phyloP scores from a whole-genome alignment of 495 filamentous ascomycete genomes.

The Lasiosphaeriaceae sp. region DNA sequence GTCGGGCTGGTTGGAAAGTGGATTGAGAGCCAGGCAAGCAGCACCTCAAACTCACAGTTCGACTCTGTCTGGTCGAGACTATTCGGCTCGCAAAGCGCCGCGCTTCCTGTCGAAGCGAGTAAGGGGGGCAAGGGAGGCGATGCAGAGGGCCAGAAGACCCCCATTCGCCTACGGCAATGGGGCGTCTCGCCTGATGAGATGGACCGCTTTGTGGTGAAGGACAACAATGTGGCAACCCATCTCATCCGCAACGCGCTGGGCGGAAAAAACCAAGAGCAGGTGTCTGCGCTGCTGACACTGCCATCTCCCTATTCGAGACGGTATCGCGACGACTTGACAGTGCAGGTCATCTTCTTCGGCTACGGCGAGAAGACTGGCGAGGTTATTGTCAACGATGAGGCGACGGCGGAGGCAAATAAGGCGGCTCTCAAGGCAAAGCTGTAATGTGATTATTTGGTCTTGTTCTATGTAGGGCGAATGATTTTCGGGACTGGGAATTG shows the following conservation, averaged over 20 bases:
- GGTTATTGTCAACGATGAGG: slow-evolving; percentile 80
- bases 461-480: no score
- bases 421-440: slow-evolving; percentile 35
- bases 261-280: slow-evolving; percentile 88
- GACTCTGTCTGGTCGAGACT: slow-evolving; percentile 52
- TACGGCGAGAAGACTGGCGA: slow-evolving; percentile 69
- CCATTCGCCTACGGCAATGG: slow-evolving; percentile 83
- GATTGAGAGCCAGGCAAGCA: slow-evolving; percentile 71
- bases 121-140: slow-evolving; percentile 28
- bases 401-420: slow-evolving; percentile 63
- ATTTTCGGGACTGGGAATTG: no score
- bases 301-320: slow-evolving; percentile 85
- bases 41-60: slow-evolving; percentile 33
- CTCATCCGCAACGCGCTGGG: slow-evolving; percentile 93
- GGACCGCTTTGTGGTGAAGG: slow-evolving; percentile 85
- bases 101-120: slow-evolving; percentile 54
- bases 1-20: slow-evolving; percentile 94
- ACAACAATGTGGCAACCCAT: slow-evolving; percentile 95
- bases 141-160: slow-evolving; percentile 57
- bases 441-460: slow-evolving; percentile 11
- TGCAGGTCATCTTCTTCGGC: slow-evolving; percentile 98
- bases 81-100: slow-evolving; percentile 47
- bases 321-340: slow-evolving; percentile 93
- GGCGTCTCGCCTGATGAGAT: slow-evolving; percentile 63
- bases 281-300: slow-evolving; percentile 88